Percentiles rank a stretch among this genome's conserved stretches.
phyloP scores from a whole-genome alignment of 495 filamentous ascomycete genomes.

The Cenococcum geophilum region DNA sequence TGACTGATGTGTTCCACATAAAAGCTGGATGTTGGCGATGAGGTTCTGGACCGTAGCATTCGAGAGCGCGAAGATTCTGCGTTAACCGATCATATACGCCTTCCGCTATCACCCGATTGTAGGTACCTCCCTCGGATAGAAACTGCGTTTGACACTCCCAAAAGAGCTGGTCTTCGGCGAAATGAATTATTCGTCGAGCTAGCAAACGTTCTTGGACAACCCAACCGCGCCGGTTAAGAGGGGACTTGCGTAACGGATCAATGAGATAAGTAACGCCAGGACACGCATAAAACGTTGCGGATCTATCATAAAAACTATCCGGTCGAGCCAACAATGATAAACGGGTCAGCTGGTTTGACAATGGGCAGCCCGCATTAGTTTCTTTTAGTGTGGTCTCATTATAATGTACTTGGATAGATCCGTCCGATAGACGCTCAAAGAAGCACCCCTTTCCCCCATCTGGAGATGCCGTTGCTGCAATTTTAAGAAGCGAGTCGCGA shows the following conservation, averaged over 20 bases:
- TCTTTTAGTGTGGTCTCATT: not conserved
- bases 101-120: not conserved
- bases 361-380: not conserved
- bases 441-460: conserved; percentile 1
- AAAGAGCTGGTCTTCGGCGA: conserved; percentile 12
- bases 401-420: not conserved
- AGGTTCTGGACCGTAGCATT: not conserved
- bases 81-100: not conserved
- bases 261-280: not conserved
- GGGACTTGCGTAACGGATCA: not conserved
- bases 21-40: not conserved
- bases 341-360: not conserved
- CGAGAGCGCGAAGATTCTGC: conserved; percentile 1
- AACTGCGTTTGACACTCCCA: conserved; percentile 18
- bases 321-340: not conserved
- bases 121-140: not conserved
- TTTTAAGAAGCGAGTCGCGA: not conserved
- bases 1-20: not conserved
- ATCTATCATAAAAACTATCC: not conserved
- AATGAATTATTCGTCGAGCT: conserved; percentile 13
- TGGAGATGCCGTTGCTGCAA: conserved; percentile 2
- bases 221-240: conserved; percentile 15
- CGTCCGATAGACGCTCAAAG: not conserved
- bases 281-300: conserved; percentile 1
- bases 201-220: conserved; percentile 24